phyloP scores from a whole-genome alignment of 768 basidiomycete genomes.

The Collybiopsis confluens region DNA sequence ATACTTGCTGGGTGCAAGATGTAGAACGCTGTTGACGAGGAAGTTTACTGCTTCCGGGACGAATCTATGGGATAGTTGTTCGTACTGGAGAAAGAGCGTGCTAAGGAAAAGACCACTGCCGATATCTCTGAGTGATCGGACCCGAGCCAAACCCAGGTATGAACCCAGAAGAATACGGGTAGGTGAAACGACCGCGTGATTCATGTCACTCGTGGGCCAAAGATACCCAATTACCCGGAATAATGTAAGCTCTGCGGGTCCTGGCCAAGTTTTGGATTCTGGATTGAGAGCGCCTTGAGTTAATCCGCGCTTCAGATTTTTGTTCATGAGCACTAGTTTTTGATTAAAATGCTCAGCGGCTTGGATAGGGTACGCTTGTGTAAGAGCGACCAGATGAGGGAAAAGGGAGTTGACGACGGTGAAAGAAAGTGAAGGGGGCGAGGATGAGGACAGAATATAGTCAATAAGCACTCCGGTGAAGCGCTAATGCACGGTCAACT shows the following conservation, averaged over 20 bases:
- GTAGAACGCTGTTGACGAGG: conserved; percentile 61
- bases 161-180: conserved; percentile 86
- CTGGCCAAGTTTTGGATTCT: conserved; percentile 84
- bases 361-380: conserved; percentile 75
- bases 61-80: conserved; percentile 76
- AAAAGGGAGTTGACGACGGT: conserved; percentile 59
- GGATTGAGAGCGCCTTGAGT: conserved; percentile 57
- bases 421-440: conserved; percentile 58
- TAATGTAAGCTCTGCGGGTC: conserved; percentile 73
- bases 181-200: conserved; percentile 84
- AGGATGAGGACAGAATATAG: conserved; percentile 75
- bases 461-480: conserved; percentile 81
- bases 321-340: conserved; percentile 89
- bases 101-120: conserved; percentile 87
- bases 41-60: conserved; percentile 91
- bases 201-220: conserved; percentile 95
- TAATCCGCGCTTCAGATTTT: conserved; percentile 84
- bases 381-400: conserved; percentile 76
- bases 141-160: conserved; percentile 81
- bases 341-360: conserved; percentile 74
- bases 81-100: conserved; percentile 81
- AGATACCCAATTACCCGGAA: conserved; percentile 74
- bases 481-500: conserved; percentile 36
- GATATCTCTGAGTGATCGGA: conserved; percentile 72
- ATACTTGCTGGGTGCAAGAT: conserved; percentile 66